phyloP scores from a whole-genome alignment of 768 basidiomycete species.

The Boletus sp. region DNA sequence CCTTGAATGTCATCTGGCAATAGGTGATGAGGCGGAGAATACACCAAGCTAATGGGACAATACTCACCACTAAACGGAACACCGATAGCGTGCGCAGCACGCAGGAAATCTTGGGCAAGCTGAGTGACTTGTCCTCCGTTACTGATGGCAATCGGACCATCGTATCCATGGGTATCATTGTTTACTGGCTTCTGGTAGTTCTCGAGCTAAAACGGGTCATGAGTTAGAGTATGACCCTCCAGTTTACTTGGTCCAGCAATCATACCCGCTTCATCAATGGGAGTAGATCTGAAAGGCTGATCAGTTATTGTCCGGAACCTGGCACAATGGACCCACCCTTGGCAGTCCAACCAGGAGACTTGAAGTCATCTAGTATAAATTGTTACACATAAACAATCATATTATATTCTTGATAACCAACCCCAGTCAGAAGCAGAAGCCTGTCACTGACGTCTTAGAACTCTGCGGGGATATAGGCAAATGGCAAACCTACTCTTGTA shows the following conservation, averaged over 20 bases:
- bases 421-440: slow-evolving; percentile 72
- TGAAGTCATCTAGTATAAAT: slow-evolving; percentile 57
- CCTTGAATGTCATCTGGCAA: slow-evolving; percentile 61
- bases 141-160: slow-evolving; percentile 71
- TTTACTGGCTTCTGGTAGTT: slow-evolving; percentile 73
- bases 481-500: slow-evolving; percentile 44
- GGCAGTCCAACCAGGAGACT: slow-evolving; percentile 64
- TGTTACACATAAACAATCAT: not conserved
- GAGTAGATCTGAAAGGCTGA: slow-evolving; percentile 47
- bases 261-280: slow-evolving; percentile 67
- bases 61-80: slow-evolving; percentile 61
- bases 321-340: slow-evolving; percentile 39
- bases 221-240: not conserved
- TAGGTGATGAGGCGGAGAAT: not conserved
- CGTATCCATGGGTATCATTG: slow-evolving; percentile 66
- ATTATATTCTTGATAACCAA: slow-evolving; percentile 26
- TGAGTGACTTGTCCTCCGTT: slow-evolving; percentile 63
- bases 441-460: slow-evolving; percentile 25
- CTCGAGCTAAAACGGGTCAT: slow-evolving; percentile 45
- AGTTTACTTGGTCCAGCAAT: not conserved
- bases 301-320: not conserved
- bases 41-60: not conserved
- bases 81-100: slow-evolving; percentile 57
- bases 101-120: slow-evolving; percentile 67
- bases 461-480: not conserved